These are phyloP conservation scores for Pseudogymnoascus sp. DNA, from an alignment of 2,329 filamentous ascomycete species.

Conservation along the genomic window DNA sequence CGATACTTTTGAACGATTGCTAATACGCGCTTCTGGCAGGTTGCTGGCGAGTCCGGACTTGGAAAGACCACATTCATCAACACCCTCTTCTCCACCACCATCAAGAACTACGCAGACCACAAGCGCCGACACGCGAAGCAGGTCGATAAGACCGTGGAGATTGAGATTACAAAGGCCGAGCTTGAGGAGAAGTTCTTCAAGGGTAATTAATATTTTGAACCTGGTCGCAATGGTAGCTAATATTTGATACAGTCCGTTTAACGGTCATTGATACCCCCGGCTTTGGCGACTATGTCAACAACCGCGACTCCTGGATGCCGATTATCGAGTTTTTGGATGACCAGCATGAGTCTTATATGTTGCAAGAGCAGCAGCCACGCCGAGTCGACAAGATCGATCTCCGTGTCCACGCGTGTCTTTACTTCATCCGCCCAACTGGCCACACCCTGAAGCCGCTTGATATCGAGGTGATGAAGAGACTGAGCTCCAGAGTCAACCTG, in stretches of 20 bases:
- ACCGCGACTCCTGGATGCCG: conserved; percentile 99
- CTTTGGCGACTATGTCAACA: conserved; percentile 99
- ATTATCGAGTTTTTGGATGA: conserved; percentile 99
- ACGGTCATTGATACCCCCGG: conserved; percentile 98
- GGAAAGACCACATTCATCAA: conserved; percentile 99
- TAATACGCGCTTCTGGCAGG: conserved; percentile 42
- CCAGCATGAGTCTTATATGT: conserved; percentile 99
- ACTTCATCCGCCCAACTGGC: conserved; percentile 98
- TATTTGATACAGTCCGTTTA: conserved; percentile 65
- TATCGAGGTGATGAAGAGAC: conserved; percentile 99
- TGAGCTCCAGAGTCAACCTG: conserved; percentile 95
- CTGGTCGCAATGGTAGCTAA: conserved; percentile 15
- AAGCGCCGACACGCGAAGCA: conserved; percentile 99
- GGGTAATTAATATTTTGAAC: conserved; percentile 48
- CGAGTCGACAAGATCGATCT: conserved; percentile 98
- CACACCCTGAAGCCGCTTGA: conserved; percentile 98
- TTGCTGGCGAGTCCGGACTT: conserved; percentile 95
- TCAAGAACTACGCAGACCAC: conserved; percentile 99
- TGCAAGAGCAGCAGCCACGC: conserved; percentile 98
- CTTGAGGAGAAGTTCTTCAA: conserved; percentile 99
- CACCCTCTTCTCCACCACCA: conserved; percentile 98
- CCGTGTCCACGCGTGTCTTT: conserved; percentile 94
- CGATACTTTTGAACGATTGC: conserved; percentile 2
- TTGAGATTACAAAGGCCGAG: conserved; percentile 99
- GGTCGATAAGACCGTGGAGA: conserved; percentile 99